Evolutionary conservation across 495 filamentous ascomycete species (phyloP).

Genomic region (Penicillium samsonianum): DNA sequence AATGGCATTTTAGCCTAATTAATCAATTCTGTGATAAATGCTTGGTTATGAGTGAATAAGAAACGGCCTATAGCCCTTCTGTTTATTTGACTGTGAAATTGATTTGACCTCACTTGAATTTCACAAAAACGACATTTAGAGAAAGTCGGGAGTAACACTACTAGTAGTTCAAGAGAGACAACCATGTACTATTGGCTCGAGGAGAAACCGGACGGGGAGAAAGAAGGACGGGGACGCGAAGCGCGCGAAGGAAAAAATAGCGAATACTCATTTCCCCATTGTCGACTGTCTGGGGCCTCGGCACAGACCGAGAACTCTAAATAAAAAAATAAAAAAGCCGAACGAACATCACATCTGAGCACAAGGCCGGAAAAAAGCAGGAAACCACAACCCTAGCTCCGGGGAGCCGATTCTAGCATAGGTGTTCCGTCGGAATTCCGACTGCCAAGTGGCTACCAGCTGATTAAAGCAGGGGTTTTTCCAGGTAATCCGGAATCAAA

Average conservation of each 20-base stretch:
- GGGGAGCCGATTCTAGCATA: neutral
- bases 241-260: neutral
- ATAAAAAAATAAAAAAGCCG: neutral
- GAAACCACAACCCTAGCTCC: neutral
- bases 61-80: neutral
- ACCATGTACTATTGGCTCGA: too few relatives aligned
- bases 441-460: neutral
- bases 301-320: neutral
- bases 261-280: neutral
- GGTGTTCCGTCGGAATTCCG: neutral
- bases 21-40: too few relatives aligned
- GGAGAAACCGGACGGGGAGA: too few relatives aligned
- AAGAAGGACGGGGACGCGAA: too few relatives aligned
- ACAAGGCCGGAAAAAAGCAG: neutral
- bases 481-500: neutral
- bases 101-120: neutral
- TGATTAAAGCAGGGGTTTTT: neutral
- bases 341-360: neutral
- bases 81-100: neutral
- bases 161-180: too few relatives aligned
- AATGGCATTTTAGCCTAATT: too few relatives aligned
- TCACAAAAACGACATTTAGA: too few relatives aligned
- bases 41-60: too few relatives aligned
- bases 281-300: too few relatives aligned
- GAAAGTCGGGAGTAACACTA: too few relatives aligned